Base-by-base conservation (phyloP, 1,139 yeast species). In the Nadsonia commutata region DNA sequence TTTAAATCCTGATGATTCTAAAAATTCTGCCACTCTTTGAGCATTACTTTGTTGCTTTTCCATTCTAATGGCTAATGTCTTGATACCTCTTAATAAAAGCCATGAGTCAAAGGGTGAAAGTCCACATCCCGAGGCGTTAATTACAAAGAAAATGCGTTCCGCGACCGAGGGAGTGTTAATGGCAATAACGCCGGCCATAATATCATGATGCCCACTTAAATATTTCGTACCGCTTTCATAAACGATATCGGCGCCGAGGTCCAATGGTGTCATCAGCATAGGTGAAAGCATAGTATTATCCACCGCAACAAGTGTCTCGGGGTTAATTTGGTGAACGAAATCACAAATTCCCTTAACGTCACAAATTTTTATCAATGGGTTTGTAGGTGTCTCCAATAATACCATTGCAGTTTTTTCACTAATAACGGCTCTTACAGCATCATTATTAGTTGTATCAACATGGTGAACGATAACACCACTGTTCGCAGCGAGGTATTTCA, bases 201-300 rank as follows among this genome's bases (percentile, higher is more conserved):
- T 76, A 60, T 86, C 96, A 61, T 86, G 96, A 60, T 86, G 96
- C 9, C 96, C 96, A 56, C 85, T 83, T 51, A 86, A 68, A 58
- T 83, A 86, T 63, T 86, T 86, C 46, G 96, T 86, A 17, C 94
- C 96, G 16, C 90, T 79, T 60, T 86, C 96, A 60, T 86, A 86
- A 46, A 84, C 94, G 49, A 86, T 81, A 59, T 86, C 96, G 27
- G 80, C 93, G 16, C 93, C 94, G 52, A 81, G 71, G 52, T 80
- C 84, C 52, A 86, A 70, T 2, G 96, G 96, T 16, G 81, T 72
- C 79, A 84, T 79, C 56, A 80, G 70, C 46, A 86, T 63, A 3
- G 96, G 96, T 17, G 94, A 79, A 88, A 86, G 80, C 96, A 86
- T 86, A 50, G 96, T 86, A 67, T 88, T 86, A 63, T 86, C 96